Evolutionary conservation across 2,329 filamentous ascomycete genomes (phyloP), one percentile per base, ranked within the genome.

Genomic region (Exophiala spinifera): DNA sequence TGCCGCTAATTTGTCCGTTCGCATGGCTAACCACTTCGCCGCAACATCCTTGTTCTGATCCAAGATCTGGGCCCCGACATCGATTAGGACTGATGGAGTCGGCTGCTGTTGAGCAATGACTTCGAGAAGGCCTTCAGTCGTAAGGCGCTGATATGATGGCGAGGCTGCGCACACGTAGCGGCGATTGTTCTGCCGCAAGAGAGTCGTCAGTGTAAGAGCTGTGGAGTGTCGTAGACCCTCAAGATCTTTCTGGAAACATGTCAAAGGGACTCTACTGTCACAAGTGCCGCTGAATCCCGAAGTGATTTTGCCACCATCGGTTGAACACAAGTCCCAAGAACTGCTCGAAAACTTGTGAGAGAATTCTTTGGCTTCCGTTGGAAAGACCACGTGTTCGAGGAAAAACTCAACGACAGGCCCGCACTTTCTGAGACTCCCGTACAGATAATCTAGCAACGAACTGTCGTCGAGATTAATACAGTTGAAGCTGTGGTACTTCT

Each of bases 241-340:
- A 0, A 85, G 70, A 31, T 88, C 81, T 0, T 79, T 67, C 25
- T 88, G 83, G 0, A 70, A 61, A 0, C 89, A 74, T 0, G 63
- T 69, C 0, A 85, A 62, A 0, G 86, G 85, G 0, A 89, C 70
- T 14, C 49, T 25, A 37, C 52, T 82, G 59, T 89, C 86, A 20
- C 83, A 85, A 0, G 86, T 90, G 0, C 86, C 86, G 51, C 83
- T 87, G 63, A 90, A 90, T 0, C 86, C 87, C 0, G 82, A 84
- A 7, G 57, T 61, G 1, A 53, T 17, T 0, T 76, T 73, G 17
- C 81, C 69, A 0, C 15, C 4, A 51, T 78, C 84, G 3, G 45
- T 45, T 34, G 70, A 65, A 0, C 72, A 81, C 15, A 89, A 70
- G 56, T 89, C 84, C 86, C 85, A 89, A 0, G 84, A 85, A 0